Evolutionary conservation across 2,329 filamentous ascomycete genomes (phyloP), one percentile per base, ranked within the genome.

Genomic region (Botrytis galanthina): DNA sequence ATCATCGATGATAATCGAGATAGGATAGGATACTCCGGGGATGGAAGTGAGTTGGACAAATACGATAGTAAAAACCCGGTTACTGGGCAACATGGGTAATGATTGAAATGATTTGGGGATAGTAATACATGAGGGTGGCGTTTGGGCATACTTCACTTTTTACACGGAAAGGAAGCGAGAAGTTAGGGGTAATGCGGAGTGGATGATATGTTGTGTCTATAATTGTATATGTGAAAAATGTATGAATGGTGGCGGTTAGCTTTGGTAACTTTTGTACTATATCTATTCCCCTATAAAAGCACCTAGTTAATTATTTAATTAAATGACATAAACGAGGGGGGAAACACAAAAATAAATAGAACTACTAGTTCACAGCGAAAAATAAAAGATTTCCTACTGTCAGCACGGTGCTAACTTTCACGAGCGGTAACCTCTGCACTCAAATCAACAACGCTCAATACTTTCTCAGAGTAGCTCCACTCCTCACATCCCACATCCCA

Each of bases 1-100:
- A 75, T 83, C 32, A 79, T 82, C n/a, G 82, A 83, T 44, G 81
- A 83, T 63, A 80, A 82, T 64, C 77, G 82, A 37, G 81, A 82
- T 64, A 72, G 68, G 8, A 80, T 82, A 48, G 80, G 80, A 14
- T 82, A 82, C 69, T 77, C 76, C 1, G 80, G 78, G 35, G 79
- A 81, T 70, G 80, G 80, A 5, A 80, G 78, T 32, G 80, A 81
- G 57, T 73, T 81, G 37, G 79, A 80, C 48, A 77, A 76, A 72
- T 81, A 76, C 44, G 80, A 81, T 73, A 69, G 54, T 74, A 76
- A 74, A 76, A 77, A 44, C 75, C 78, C 32, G 73, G 73, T 71
- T 75, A n/a, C 29, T 9, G 54, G 54, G 72, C 72, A 79, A 66
- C 35, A 75, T 78, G 54, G 44, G 22, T 68, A 42, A 68, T 68